Percentiles rank a stretch among this genome's conserved stretches.
Conservation (phyloP, 192 early-diverging fungal genomes). For the Backusella tarrabulga region DNA sequence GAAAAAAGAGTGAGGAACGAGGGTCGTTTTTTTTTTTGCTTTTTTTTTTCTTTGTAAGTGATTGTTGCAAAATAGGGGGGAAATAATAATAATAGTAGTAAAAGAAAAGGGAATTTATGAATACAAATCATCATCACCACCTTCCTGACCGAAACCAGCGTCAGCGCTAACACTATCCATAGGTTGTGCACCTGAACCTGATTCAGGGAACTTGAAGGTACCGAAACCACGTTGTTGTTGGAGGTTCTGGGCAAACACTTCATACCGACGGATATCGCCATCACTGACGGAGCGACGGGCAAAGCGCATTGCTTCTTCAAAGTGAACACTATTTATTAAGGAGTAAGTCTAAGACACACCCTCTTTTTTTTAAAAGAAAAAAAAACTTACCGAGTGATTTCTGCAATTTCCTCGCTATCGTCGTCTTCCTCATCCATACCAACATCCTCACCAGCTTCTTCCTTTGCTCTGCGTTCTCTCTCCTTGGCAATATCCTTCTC, state of each 20-base stretch:
- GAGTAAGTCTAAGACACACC: background rate
- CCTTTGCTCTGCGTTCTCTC: conserved; percentile 69
- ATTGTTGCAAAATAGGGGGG: background rate
- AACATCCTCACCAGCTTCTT: conserved; percentile 69
- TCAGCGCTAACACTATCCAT: conserved; percentile 24
- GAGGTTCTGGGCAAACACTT: conserved; percentile 98
- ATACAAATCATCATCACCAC: conserved; percentile 81
- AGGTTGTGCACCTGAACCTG: conserved; percentile 17
- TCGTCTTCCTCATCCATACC: conserved; percentile 73
- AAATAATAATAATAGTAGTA: background rate
- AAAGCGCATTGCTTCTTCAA: conserved; percentile 98
- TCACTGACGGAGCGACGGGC: conserved; percentile 93
- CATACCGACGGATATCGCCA: conserved; percentile 96
- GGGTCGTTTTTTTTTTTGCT: background rate
- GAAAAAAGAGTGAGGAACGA: background rate
- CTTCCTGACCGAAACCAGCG: conserved; percentile 66
- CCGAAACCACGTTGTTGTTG: conserved; percentile 94
- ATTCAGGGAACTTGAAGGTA: conserved; percentile 94
- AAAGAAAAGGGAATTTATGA: conserved; percentile 46
- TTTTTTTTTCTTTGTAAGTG: background rate
- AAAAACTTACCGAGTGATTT: conserved; percentile 65
- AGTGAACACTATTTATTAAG: conserved; percentile 64
- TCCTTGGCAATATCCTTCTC: conserved; percentile 79
- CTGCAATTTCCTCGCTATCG: conserved; percentile 77
- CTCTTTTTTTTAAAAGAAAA: background rate